Conservation (phyloP, 306 rosid genomes). For the Vigna nakashimae region DNA sequence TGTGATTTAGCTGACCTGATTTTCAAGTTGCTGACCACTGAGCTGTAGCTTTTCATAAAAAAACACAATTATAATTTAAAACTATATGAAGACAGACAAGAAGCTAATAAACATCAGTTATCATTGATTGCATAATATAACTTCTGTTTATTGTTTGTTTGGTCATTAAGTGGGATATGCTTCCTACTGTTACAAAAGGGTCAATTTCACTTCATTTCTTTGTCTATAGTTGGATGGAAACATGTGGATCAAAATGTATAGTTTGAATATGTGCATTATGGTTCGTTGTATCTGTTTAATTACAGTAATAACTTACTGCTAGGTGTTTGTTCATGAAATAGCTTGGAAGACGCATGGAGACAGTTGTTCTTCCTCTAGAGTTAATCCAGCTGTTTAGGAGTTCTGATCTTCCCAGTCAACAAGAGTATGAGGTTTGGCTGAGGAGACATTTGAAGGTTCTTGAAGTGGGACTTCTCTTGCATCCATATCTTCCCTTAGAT, state of each 20-base stretch:
- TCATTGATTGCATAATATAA: slow-evolving; percentile 30
- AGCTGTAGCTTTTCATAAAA: too few species aligned
- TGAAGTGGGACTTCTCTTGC: slow-evolving; percentile 78
- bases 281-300: slow-evolving; percentile 31
- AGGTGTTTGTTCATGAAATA: slow-evolving; percentile 53
- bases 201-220: slow-evolving; percentile 26
- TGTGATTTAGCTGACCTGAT: neutral
- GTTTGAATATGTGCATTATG: slow-evolving; percentile 16
- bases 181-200: slow-evolving; percentile 12
- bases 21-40: too few species aligned
- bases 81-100: slow-evolving; percentile 1
- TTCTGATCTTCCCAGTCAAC: slow-evolving; percentile 73
- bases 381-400: slow-evolving; percentile 78
- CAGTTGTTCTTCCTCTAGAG: slow-evolving; percentile 91
- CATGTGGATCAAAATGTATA: slow-evolving; percentile 27
- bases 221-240: slow-evolving; percentile 32
- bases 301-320: slow-evolving; percentile 45
- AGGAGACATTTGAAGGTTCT: slow-evolving; percentile 84
- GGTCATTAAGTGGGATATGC: slow-evolving; percentile 26
- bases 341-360: slow-evolving; percentile 90
- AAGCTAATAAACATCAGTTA: slow-evolving; percentile 8
- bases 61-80: neutral
- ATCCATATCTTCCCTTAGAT: slow-evolving; percentile 72
- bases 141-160: slow-evolving; percentile 39
- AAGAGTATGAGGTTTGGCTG: slow-evolving; percentile 83